Evolutionary conservation across 306 rosid species (phyloP), one percentile per base, ranked within the genome.

Genomic region (Gleditsia sinensis): DNA sequence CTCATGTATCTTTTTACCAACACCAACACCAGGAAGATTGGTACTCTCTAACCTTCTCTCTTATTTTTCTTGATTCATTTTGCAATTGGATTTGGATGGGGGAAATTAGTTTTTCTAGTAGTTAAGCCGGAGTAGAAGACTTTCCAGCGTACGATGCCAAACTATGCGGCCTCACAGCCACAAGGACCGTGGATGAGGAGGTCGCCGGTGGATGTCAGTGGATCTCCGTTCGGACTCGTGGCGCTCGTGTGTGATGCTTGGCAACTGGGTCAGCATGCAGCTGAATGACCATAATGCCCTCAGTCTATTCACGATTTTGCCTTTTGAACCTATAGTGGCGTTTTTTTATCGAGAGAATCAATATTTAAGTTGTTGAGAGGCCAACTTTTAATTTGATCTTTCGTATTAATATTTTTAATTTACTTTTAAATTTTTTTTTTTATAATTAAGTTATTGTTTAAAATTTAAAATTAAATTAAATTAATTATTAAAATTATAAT

Each of bases 1-100:
- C 99, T 94, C 68, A 94, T 94, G 99, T 79, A 86, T 60, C 87
- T 67, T 71, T 94, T 94, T 85, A 94, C 99, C 79, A 88, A 86
- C 57, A 48, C 96, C 69, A 92, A 81, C 85, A 21, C 82, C 77
- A 87, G 82, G 82, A 92, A 86, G 76, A 94, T 94, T 65, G 97
- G 99, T 89, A 82, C 45, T 23, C 49, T 24, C 9, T 25, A 36
- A 9, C 58, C 67, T 65, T 59, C 9, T 4, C 17, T 42, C 58
- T 13, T 7, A 39, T 28, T 40, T 40, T 0, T 75, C 49, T 72
- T 23, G 45, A 39, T 51, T 50, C 30, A 20, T n/a, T 27, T 73
- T 7, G 37, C 34, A 6, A 21, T 30, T 19, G 7, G 48, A 11
- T 34, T 72, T 19, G 23, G 37, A 58, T 82, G 8, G 10, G 32